Evolutionary conservation across 306 rosid species (phyloP), one percentile per base, ranked within the genome.

Genomic region (Quercus agrifolia): DNA sequence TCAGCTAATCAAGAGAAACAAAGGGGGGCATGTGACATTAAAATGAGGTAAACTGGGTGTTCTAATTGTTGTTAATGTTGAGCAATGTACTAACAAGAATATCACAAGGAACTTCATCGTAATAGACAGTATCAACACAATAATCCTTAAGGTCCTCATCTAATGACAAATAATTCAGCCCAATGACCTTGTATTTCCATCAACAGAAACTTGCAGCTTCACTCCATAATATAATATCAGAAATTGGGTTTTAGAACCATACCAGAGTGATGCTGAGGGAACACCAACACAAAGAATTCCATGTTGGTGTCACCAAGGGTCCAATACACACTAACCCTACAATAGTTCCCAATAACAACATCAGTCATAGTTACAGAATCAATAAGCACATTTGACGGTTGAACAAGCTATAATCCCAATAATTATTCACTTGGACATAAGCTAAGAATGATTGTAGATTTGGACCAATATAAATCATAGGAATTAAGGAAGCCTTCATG

Each of bases 271-370:
- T 56, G 97, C 87, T 88, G 94, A 84, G 87, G 91, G 85, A 90
- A 90, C 93, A 94, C 97, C 97, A 94, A 94, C 98, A 94, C 82
- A 87, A 88, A 82, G 82, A 80, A 89, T 86, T 85, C 90, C 86
- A 87, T 91, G 93, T 90, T 92, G 91, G 95, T 92, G 95, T 89
- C 88, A 94, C 99, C 81, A 91, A 84, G 77, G 85, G 86, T 90
- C 97, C 95, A 84, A 87, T 59, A 91, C 56, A 94, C 78, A 91
- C 97, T 92, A 92, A 95, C 88, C 97, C 97, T 91, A 92, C 97
- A 92, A 89, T 72, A 90, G 85, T 91, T 82, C 95, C 88, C 95
- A 90, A 90, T 86, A 86, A 90, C 78, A 90, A 84, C 56, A 89
- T 90, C 91, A 90, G 94, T 89, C 83, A 90, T 77, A 89, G 87